Evolutionary conservation across 1,284 basidiomycete species (phyloP).

Genomic region (Lignosus rhinocerotis): DNA sequence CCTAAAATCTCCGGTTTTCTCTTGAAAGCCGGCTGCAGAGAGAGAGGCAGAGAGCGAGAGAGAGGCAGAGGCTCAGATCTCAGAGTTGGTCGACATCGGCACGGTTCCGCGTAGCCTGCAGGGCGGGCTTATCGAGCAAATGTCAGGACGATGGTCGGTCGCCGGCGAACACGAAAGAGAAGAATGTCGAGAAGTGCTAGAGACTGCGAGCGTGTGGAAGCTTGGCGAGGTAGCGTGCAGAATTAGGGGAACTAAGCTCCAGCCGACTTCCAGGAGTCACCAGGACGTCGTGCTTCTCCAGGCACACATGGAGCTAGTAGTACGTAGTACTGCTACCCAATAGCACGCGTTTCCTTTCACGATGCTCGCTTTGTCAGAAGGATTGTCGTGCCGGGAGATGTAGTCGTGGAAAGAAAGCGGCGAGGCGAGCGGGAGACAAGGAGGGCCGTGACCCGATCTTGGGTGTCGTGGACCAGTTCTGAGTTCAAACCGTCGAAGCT

Average conservation of each 20-base stretch:
- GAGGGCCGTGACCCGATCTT: conserved; percentile 1
- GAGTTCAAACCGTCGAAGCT: neutral
- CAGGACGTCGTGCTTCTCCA: conserved; percentile 9
- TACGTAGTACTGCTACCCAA: conserved; percentile 1
- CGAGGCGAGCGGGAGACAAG: conserved; percentile 10
- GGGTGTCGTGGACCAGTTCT: neutral
- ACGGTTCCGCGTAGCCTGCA: neutral
- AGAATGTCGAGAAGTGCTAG: neutral
- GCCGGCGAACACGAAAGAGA: neutral
- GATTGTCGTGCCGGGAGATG: conserved; percentile 7
- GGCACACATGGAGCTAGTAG: conserved; percentile 9
- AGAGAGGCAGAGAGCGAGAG: too few relatives aligned
- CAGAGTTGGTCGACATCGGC: neutral
- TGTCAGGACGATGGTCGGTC: too few relatives aligned
- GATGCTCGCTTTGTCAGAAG: conserved; percentile 9
- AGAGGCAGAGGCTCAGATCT: too few relatives aligned
- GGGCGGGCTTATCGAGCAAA: too few relatives aligned
- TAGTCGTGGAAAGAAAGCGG: conserved; percentile 5
- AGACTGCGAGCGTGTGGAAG: neutral
- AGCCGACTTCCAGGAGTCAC: conserved; percentile 2
- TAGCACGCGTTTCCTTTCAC: conserved; percentile 5
- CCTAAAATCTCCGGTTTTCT: neutral
- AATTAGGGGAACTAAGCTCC: neutral
- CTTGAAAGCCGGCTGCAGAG: conserved; percentile 3
- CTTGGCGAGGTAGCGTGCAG: neutral